Conservation (phyloP, 352 stramenopile species). For the Globisporangium mamillatum region DNA sequence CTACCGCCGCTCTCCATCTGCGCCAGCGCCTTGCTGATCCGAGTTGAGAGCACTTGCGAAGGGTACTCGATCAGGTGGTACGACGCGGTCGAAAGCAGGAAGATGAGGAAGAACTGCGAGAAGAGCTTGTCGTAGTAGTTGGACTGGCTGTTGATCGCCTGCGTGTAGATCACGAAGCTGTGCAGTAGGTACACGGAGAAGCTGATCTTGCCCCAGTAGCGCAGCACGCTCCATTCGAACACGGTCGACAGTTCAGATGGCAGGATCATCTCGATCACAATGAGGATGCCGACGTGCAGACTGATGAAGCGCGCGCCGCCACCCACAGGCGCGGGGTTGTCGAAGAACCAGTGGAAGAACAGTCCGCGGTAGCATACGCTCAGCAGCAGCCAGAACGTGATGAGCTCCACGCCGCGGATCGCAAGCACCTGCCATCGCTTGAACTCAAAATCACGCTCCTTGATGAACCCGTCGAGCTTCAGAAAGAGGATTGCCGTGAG, state of each 20-base stretch:
- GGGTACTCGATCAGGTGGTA: constrained; percentile 44
- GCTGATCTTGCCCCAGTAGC: constrained; percentile 30
- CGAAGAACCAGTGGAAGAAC: constrained; percentile 27
- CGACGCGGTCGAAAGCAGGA: constrained; percentile 28
- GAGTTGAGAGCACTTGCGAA: constrained; percentile 15
- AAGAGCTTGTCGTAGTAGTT: constrained; percentile 19
- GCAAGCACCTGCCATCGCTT: constrained; percentile 14
- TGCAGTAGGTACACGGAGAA: constrained; percentile 41
- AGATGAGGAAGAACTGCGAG: constrained; percentile 20
- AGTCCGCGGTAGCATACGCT: constrained; percentile 15
- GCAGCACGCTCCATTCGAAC: constrained; percentile 20
- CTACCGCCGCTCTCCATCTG: not conserved
- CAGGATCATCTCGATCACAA: constrained; percentile 7
- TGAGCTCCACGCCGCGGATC: constrained; percentile 24
- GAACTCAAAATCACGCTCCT: constrained; percentile 20
- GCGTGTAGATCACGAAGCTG: constrained; percentile 34
- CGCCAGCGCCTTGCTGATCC: constrained; percentile 19
- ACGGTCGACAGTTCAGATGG: constrained; percentile 10
- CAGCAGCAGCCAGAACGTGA: constrained; percentile 26
- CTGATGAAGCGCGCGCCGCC: constrained; percentile 27
- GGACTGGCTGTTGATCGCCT: constrained; percentile 10
- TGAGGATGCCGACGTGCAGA: constrained; percentile 17
- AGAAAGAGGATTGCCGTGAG: constrained; percentile 30
- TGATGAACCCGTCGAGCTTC: constrained; percentile 23
- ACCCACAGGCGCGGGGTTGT: constrained; percentile 19